phyloP scores from a whole-genome alignment of 2,329 filamentous ascomycete species.

The Corynespora cassiicola region DNA sequence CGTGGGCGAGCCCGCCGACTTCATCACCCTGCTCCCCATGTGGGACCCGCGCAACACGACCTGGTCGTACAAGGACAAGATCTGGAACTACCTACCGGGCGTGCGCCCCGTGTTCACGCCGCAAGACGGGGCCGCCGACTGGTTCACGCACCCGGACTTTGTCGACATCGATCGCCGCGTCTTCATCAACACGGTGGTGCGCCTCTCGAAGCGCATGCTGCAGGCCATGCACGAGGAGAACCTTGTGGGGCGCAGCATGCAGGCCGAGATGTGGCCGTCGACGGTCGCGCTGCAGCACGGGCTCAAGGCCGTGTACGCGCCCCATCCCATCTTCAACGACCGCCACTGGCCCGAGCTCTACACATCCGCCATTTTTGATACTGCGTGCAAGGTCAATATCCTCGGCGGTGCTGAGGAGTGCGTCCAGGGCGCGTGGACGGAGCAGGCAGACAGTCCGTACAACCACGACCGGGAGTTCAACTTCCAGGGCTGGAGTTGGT shows the following conservation, averaged over 20 bases:
- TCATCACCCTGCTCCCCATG: conserved; percentile 90
- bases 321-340: conserved; percentile 88
- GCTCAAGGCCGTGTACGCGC: conserved; percentile 88
- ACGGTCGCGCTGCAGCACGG: conserved; percentile 90
- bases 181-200: conserved; percentile 86
- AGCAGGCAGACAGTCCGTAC: conserved; percentile 50
- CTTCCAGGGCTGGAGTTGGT: conserved; percentile 86
- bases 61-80: conserved; percentile 66
- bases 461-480: conserved; percentile 82
- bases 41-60: conserved; percentile 88
- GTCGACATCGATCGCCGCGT: conserved; percentile 70
- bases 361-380: conserved; percentile 81
- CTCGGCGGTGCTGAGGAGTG: conserved; percentile 61
- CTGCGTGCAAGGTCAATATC: conserved; percentile 30
- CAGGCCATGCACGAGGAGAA: conserved; percentile 92
- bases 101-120: conserved; percentile 84
- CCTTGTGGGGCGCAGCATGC: conserved; percentile 85
- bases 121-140: conserved; percentile 70
- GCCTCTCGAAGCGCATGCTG: conserved; percentile 81
- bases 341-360: conserved; percentile 83
- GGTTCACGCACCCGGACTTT: conserved; percentile 59
- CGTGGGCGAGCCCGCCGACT: conserved; percentile 86
- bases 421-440: conserved; percentile 60
- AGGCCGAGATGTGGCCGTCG: conserved; percentile 95
- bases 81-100: conserved; percentile 56